Evolutionary conservation across 176 grass and related monocot species (phyloP), one percentile per base, ranked within the genome.

Genomic region (Calamus simplicifolius): DNA sequence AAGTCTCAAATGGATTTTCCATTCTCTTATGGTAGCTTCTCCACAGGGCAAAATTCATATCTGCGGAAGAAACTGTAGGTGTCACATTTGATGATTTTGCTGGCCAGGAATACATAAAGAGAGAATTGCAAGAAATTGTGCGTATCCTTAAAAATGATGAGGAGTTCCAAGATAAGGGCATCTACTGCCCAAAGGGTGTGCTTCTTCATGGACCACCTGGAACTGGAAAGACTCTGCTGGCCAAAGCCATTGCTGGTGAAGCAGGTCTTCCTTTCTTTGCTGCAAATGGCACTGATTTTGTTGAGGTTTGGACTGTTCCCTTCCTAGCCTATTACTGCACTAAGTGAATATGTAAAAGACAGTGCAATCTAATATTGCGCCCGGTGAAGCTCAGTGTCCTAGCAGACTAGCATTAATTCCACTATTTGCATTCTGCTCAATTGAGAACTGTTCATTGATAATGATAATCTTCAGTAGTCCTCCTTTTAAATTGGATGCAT

Each of bases 251-350:
- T 55, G 70, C 70, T 17, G 70, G 70, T 54, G 70, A 73, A 63
- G 58, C 70, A 54, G 70, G 70, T 54, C 59, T 73, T 6, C 70
- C 70, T 19, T 73, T 73, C 58, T 73, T 73, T 55, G 70, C 70
- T 54, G 70, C 70, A 18, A 73, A 73, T 73, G 70, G 70, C 26
- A 73, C 70, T 54, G 70, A 73, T 73, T 73, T 73, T 73, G 70
- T 73, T 25, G 70, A 73, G 70, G 70, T 73, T 6, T 63, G 28
- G 8, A 16, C 15, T 61, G 48, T 30, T 43, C 21, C 21, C 21
- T 23, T 43, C 35, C 35, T 8, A 43, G 12, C 35, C 35, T 43
- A 43, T 12, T 13, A 2, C 3, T 43, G 35, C 35, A 43, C 12
- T 13, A 10, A 43, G 35, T 12, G 35, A 43, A 35, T 35, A 10